Conservation (phyloP, 1,139 yeast genomes). For the Debaryomyces subglobosus region DNA sequence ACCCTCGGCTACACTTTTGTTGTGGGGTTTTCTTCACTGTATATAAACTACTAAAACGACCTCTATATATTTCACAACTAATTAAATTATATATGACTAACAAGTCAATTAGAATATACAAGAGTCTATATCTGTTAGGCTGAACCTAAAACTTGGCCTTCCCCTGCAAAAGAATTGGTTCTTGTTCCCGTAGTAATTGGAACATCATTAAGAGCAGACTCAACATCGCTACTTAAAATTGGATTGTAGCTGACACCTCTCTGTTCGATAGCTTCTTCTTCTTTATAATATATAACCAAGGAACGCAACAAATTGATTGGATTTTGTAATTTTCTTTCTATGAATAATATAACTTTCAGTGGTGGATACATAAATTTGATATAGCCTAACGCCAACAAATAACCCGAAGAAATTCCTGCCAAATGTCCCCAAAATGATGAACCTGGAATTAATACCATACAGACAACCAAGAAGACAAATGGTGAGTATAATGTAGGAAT, state of each 20-base stretch:
- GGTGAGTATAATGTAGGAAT: slow-evolving; percentile 71
- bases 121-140: not conserved
- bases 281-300: slow-evolving; percentile 56
- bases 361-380: slow-evolving; percentile 67
- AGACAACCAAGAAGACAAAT: slow-evolving; percentile 52
- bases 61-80: slow-evolving; percentile 2
- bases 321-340: slow-evolving; percentile 57
- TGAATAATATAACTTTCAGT: slow-evolving; percentile 61
- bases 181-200: slow-evolving; percentile 4
- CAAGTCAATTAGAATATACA: not conserved
- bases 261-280: slow-evolving; percentile 52
- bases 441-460: slow-evolving; percentile 50
- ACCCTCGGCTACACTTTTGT: slow-evolving; percentile 6
- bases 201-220: slow-evolving; percentile 2
- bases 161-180: slow-evolving; percentile 28
- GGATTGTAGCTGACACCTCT: slow-evolving; percentile 46
- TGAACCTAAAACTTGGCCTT: slow-evolving; percentile 37
- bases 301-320: slow-evolving; percentile 58
- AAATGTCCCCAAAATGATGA: slow-evolving; percentile 77
- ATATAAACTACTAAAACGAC: slow-evolving; percentile 1
- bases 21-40: slow-evolving; percentile 6
- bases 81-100: not conserved
- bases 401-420: slow-evolving; percentile 45
- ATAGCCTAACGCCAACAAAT: slow-evolving; percentile 57
- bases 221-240: slow-evolving; percentile 31